These are phyloP conservation scores for Termitomyces sp. DNA, from an alignment of 768 basidiomycete species.

Conservation along the genomic window DNA sequence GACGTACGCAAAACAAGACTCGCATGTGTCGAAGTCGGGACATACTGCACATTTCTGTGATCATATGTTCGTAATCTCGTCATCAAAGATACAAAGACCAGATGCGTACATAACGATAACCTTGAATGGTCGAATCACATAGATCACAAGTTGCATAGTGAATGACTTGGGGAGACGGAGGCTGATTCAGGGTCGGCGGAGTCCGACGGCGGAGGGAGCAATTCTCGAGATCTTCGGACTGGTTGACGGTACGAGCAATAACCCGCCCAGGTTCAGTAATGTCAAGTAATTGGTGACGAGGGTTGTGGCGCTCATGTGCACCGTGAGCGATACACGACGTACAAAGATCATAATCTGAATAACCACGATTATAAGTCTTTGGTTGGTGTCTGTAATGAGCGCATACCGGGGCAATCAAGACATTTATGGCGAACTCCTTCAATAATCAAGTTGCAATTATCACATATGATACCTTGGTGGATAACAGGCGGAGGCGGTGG, in stretches of 20 bases:
- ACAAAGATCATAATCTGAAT: conserved; percentile 69
- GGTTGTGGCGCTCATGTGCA: conserved; percentile 46
- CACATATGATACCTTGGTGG: conserved; percentile 61
- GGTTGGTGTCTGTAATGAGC: not conserved
- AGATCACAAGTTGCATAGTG: conserved; percentile 74
- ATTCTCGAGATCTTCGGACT: conserved; percentile 28
- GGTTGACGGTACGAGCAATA: conserved; percentile 56
- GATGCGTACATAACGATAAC: conserved; percentile 63
- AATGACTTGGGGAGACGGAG: conserved; percentile 20
- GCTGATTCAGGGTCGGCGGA: not conserved
- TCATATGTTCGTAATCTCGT: not conserved
- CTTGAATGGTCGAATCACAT: conserved; percentile 66
- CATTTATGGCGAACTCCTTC: conserved; percentile 76
- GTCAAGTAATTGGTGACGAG: conserved; percentile 68
- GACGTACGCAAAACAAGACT: conserved; percentile 56
- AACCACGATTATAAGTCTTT: not conserved
- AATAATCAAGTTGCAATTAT: conserved; percentile 52
- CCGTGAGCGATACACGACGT: conserved; percentile 47
- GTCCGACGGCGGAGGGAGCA: not conserved
- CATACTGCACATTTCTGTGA: conserved; percentile 71
- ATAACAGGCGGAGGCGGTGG: conserved; percentile 29
- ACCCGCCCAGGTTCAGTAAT: conserved; percentile 62
- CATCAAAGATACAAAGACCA: not conserved
- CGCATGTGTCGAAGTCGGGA: conserved; percentile 83
- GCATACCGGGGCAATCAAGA: conserved; percentile 64